A percentile compares a stretch with the other conserved stretches of the same genome.
Evolutionary conservation across 2,329 filamentous ascomycete genomes (phyloP).

Genomic region (Cladosporium sp.): DNA sequence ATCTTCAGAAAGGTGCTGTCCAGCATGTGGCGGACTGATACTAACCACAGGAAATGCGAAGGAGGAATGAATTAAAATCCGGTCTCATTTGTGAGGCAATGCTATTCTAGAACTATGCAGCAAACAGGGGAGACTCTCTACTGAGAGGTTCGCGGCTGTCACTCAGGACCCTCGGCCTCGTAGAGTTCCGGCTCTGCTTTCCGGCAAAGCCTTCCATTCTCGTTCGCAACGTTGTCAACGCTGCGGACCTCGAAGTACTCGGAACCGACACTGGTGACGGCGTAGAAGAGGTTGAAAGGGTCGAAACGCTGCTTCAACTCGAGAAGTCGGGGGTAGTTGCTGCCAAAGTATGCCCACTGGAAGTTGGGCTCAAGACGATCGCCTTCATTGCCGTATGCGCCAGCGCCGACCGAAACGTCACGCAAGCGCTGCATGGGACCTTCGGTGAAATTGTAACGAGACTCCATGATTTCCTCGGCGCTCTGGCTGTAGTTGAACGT

Average conservation of each 20-base stretch:
- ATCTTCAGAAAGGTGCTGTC: too few species aligned
- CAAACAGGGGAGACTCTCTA: too few species aligned
- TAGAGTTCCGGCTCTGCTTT: slow-evolving; percentile 3
- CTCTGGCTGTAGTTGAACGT: neutral
- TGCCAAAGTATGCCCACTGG: slow-evolving; percentile 28
- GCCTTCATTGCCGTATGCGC: slow-evolving; percentile 14
- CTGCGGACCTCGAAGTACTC: slow-evolving; percentile 12
- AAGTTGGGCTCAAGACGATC: slow-evolving; percentile 19
- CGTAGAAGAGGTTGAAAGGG: slow-evolving; percentile 25
- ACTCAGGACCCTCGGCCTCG: neutral
- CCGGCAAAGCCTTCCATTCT: slow-evolving; percentile 5
- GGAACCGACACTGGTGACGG: slow-evolving; percentile 9
- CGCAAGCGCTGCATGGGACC: slow-evolving; percentile 9
- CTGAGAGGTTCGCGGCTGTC: neutral
- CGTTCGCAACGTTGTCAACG: slow-evolving; percentile 1
- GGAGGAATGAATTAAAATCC: too few species aligned
- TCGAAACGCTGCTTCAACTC: slow-evolving; percentile 31
- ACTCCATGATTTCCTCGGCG: slow-evolving; percentile 4
- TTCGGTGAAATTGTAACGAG: slow-evolving; percentile 12
- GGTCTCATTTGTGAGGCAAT: too few species aligned
- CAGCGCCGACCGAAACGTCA: slow-evolving; percentile 12
- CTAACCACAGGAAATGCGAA: too few species aligned
- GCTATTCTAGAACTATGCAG: too few species aligned
- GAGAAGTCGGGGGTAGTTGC: slow-evolving; percentile 27
- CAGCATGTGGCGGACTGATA: too few species aligned